These are phyloP conservation scores for Hyaloscypha bicolor DNA, from an alignment of 495 filamentous ascomycete genomes.

Conservation along the genomic window DNA sequence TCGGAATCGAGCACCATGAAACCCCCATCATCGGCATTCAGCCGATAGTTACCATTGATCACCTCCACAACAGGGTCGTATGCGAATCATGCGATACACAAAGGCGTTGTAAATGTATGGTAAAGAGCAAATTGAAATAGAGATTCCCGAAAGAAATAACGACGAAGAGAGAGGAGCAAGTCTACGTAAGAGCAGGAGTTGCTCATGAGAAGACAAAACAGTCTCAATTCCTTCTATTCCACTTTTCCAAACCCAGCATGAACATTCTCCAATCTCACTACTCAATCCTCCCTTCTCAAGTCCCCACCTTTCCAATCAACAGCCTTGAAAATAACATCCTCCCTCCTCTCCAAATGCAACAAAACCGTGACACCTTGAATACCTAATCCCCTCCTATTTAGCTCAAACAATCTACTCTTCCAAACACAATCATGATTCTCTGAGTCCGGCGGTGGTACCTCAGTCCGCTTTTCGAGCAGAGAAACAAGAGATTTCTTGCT, in stretches of 20 bases:
- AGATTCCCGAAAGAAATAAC: too few relatives aligned
- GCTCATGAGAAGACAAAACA: too few relatives aligned
- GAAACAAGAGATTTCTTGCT: not conserved
- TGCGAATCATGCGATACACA: too few relatives aligned
- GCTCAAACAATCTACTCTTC: constrained; percentile 36
- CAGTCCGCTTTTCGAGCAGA: not conserved
- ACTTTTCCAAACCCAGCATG: not conserved
- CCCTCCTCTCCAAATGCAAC: constrained; percentile 45
- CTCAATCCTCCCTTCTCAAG: not conserved
- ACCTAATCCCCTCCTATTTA: constrained; percentile 36
- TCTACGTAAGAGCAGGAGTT: too few relatives aligned
- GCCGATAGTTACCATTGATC: too few relatives aligned
- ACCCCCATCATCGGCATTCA: too few relatives aligned
- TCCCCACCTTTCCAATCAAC: constrained; percentile 11
- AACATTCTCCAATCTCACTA: not conserved
- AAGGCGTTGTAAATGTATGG: too few relatives aligned
- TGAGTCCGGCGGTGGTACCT: constrained; percentile 28
- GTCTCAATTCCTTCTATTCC: not conserved
- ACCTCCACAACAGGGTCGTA: too few relatives aligned
- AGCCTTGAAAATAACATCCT: constrained; percentile 46
- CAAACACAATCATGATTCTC: constrained; percentile 38
- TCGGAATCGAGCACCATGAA: too few relatives aligned
- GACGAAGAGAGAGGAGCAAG: too few relatives aligned
- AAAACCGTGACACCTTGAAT: constrained; percentile 49
- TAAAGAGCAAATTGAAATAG: too few relatives aligned